Base-by-base conservation (phyloP, 2,329 filamentous ascomycete species). In the Cladosporium sp. region DNA sequence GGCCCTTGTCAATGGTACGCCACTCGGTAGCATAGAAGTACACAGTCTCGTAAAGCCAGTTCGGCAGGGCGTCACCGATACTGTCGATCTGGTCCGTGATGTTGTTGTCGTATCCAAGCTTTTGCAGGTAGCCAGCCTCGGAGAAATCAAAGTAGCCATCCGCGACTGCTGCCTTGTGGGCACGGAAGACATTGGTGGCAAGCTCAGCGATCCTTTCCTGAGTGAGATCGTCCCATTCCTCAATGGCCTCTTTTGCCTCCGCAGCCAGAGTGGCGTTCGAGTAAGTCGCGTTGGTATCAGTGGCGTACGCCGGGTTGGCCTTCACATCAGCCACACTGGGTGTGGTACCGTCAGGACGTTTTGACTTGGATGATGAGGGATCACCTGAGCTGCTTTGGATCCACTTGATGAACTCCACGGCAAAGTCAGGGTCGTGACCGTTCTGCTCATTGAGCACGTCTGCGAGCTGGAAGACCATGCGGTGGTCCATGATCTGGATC, bases 381-480 rank as follows among this genome's bases (percentile, higher is more conserved):
- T 83, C 80, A 65, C 90, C 90, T 2, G 76, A 70, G 65, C 78
- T 84, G 58, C 73, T 78, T 70, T 89, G 85, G 43, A 86, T 83
- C 86, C 86, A 89, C 0, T 83, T 82, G 65, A 89, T 89, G 69
- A 89, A 88, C 60, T 87, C 84, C 32, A 89, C 82, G 18, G 78
- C 80, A 39, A 83, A 77, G 1, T 74, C 67, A 18, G 77, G 75
- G 18, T 77, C 77, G 74, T 90, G 90, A n/a, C 76, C 77, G 74
- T 90, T 90, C 70, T 88, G 76, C 34, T 80, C 72, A 74, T 90
- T 90, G 66, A 90, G 78, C 61, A 84, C 82, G 6, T 82, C 81
- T 1, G 83, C 87, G 1, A 90, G 79, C 72, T 89, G 85, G 74
- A 89, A 89, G 0, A 89, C 86, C 72, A 90, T 80, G 67, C 85